Base-by-base conservation (phyloP, 768 basidiomycete genomes). In the Boletus rufocinnamomeus region DNA sequence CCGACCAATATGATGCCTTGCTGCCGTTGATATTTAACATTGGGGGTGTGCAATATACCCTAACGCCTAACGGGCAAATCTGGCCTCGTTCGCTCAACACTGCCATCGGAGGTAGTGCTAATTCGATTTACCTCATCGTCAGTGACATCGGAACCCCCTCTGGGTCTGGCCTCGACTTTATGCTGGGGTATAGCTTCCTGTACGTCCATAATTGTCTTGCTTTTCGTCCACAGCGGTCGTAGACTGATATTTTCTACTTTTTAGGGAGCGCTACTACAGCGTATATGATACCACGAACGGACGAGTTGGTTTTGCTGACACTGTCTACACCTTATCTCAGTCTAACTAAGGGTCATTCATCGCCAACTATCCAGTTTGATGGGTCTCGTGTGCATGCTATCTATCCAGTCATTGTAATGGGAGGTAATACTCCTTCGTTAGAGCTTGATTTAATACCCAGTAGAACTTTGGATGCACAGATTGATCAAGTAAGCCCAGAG, bases 251-350 rank as follows among this genome's bases (percentile, higher is more conserved):
- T 44, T 28, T 13, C 13, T 9, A 10, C 14, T 27, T 40, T 46
- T 16, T 23, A 69, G 71, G 5, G 72, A 82, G 62, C 76, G 81
- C 28, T 81, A 70, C 70, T 81, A 80, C 60, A 72, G 71, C 53
- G 68, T 80, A 16, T 80, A 64, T 59, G 78, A 82, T 60, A 72
- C 75, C 23, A 63, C 63, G 19, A 77, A 80, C 60, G 50, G 48
- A 23, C 74, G 56, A 9, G 66, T 80, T 19, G 81, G 80, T 14
- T 71, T 82, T 49, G 80, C 80, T 1, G 67, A 48, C 38, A 79
- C 79, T 0, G 0, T 38, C 0, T 70, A 76, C 58, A 81, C 80
- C 1, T 1, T 47, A 4, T 43, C 61, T 1, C 46, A 1, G 1
- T 7, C n/a, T 16, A 69, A 69, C 47, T 70, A 40, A 52, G 0